A percentile compares a stretch with the other conserved stretches of the same genome.
These are phyloP conservation scores for Aspergillus phoenicis DNA, from an alignment of 2,329 filamentous ascomycete species.

Conservation along the genomic window DNA sequence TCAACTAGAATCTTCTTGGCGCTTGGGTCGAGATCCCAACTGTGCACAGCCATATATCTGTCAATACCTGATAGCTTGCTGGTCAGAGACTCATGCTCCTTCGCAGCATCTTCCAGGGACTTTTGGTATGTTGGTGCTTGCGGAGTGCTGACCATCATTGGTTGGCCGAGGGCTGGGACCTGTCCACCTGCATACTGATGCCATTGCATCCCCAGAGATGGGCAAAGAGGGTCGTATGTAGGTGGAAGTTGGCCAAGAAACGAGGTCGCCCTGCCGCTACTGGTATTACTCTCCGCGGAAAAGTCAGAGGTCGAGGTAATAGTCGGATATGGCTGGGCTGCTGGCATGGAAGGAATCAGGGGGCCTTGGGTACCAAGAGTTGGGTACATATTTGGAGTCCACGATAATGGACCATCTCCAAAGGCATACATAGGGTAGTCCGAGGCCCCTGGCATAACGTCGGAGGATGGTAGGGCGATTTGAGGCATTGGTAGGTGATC, in stretches of 20 bases:
- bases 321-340: constrained; percentile 17
- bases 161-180: constrained; percentile 14
- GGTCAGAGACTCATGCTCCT: constrained; percentile 34
- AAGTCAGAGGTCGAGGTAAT: constrained; percentile 14
- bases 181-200: constrained; percentile 9
- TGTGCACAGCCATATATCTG: constrained; percentile 43
- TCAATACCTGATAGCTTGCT: constrained; percentile 40
- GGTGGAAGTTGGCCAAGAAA: constrained; percentile 11
- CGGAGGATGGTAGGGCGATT: constrained; percentile 13
- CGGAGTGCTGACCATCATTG: constrained; percentile 10
- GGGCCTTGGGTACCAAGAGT: constrained; percentile 16
- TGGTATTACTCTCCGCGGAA: constrained; percentile 10
- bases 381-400: constrained; percentile 22
- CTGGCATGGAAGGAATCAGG: constrained; percentile 15
- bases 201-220: constrained; percentile 15
- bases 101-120: constrained; percentile 33
- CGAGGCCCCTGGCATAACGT: constrained; percentile 15
- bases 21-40: constrained; percentile 39
- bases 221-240: constrained; percentile 15
- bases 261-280: constrained; percentile 2
- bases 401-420: constrained; percentile 18
- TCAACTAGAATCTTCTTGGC: constrained; percentile 40
- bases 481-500: constrained; percentile 15
- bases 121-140: constrained; percentile 23
- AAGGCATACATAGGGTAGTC: constrained; percentile 16